phyloP scores from a whole-genome alignment of 495 filamentous ascomycete species.

The Neurospora africana region DNA sequence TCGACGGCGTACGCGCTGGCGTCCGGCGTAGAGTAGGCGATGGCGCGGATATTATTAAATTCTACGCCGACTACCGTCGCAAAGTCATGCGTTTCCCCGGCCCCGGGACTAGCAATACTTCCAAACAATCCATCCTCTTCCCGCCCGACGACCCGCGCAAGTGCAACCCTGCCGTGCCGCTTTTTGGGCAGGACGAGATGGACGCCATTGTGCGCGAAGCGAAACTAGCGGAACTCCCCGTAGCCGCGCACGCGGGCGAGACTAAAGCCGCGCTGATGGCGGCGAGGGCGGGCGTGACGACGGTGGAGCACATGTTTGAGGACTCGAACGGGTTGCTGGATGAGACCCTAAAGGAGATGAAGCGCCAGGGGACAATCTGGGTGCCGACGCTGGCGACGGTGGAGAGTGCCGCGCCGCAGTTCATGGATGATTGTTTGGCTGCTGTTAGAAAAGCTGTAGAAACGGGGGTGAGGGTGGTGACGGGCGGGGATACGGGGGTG shows the following conservation, averaged over 20 bases:
- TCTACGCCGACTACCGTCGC: slow-evolving; percentile 43
- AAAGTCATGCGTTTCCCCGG: slow-evolving; percentile 36
- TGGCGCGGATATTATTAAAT: slow-evolving; percentile 43
- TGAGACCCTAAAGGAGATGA: slow-evolving; percentile 28
- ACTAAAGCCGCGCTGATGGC: slow-evolving; percentile 36
- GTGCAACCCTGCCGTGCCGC: slow-evolving; percentile 29
- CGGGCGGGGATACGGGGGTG: slow-evolving; percentile 42
- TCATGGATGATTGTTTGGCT: slow-evolving; percentile 24
- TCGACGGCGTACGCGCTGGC: slow-evolving; percentile 30
- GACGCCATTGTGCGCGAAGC: slow-evolving; percentile 39
- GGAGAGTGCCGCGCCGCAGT: slow-evolving; percentile 16
- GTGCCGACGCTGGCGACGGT: slow-evolving; percentile 39
- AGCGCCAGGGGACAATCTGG: slow-evolving; percentile 30
- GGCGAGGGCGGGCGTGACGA: slow-evolving; percentile 38
- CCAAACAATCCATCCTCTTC: slow-evolving; percentile 12
- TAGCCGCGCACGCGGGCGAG: slow-evolving; percentile 36
- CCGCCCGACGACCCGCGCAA: slow-evolving; percentile 13
- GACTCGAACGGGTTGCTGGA: slow-evolving; percentile 25
- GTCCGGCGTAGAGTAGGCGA: slow-evolving; percentile 38
- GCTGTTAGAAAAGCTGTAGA: slow-evolving; percentile 11
- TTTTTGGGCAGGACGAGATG: slow-evolving; percentile 42
- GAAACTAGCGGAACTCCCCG: slow-evolving; percentile 25
- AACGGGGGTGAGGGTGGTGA: slow-evolving; percentile 33
- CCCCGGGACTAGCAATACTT: slow-evolving; percentile 7
- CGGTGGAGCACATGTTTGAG: slow-evolving; percentile 40